phyloP scores from a whole-genome alignment of 306 rosid species.

The apple (Malus domestica) region ASM211411v1 NC_041797.1:18602001-18602500 shows the following conservation, averaged over 20 bases:
- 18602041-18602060: not conserved
- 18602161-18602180: not conserved
- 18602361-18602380: not conserved
- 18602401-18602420: not conserved
- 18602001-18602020: not conserved
- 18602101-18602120: not conserved
- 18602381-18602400: not conserved
- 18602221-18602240: not conserved
- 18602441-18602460: not conserved
- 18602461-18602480: not conserved
- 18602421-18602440: not conserved
- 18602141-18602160: not conserved
- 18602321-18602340: not conserved
- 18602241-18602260: not conserved
- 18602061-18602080: not conserved
- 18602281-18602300: not conserved
- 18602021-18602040: not conserved
- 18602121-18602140: not conserved
- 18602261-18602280: not conserved
- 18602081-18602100: not conserved
- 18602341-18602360: not conserved
- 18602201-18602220: not conserved
- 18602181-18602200: not conserved
- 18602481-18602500: not conserved
- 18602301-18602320: not conserved